Evolutionary conservation across 208 protist genomes (phyloP).

Genomic region (Crithidia expoeki): DNA sequence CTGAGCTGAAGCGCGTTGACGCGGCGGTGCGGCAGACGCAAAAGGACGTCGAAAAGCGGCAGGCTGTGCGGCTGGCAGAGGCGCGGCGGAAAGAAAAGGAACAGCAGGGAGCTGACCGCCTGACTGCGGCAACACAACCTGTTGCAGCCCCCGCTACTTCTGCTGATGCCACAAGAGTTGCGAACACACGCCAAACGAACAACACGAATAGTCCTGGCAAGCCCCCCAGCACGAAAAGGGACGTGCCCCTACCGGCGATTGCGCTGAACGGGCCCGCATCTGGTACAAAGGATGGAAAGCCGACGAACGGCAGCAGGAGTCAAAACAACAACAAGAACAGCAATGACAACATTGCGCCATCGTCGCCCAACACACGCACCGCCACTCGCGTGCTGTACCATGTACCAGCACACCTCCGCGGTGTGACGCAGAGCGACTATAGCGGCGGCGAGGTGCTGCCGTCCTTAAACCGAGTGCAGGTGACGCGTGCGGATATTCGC

Average conservation of each 20-base stretch:
- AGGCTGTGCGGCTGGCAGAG: constrained; percentile 39
- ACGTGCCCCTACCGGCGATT: neutral
- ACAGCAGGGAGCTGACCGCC: constrained; percentile 10
- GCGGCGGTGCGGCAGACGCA: constrained; percentile 45
- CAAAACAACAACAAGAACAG: constrained; percentile 1
- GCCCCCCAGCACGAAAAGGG: too few relatives aligned
- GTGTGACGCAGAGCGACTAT: constrained; percentile 51
- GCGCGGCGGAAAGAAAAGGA: constrained; percentile 27
- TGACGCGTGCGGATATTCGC: constrained; percentile 62
- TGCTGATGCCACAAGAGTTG: too few relatives aligned
- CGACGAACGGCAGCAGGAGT: neutral
- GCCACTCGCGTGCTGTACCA: constrained; percentile 28
- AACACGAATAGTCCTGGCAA: too few relatives aligned
- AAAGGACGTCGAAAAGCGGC: constrained; percentile 41
- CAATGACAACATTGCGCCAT: neutral
- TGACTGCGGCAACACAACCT: neutral
- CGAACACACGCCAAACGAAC: too few relatives aligned
- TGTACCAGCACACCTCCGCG: constrained; percentile 27
- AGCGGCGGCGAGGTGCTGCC: constrained; percentile 66
- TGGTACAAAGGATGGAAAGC: neutral
- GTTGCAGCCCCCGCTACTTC: neutral
- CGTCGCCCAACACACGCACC: neutral
- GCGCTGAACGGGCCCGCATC: neutral
- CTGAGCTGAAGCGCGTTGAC: constrained; percentile 43
- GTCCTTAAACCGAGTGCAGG: constrained; percentile 61